Evolutionary conservation across 2,329 filamentous ascomycete genomes (phyloP), one percentile per base, ranked within the genome.

Genomic region (Stagonosporopsis rhizophila): DNA sequence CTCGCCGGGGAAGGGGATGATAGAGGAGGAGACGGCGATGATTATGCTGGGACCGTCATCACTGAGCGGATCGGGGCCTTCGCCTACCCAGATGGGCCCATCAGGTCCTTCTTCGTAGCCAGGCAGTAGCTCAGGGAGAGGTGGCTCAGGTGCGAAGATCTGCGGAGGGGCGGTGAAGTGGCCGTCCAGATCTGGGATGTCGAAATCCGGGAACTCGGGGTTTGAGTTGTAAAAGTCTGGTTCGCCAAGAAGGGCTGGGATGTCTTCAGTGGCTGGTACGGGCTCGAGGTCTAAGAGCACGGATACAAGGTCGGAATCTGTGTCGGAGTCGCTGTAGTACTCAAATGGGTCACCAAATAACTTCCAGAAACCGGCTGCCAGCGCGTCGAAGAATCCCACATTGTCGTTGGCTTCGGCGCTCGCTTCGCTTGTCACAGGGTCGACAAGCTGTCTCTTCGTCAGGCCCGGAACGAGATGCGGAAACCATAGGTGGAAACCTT

Each of bases 121-220:
- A 28, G 51, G 51, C 8, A 55, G 27, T 6, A 56, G 35, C 23
- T 49, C 6, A 14, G 52, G 52, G 3, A n/a, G 20, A 1, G 46
- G 46, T 7, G n/a, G 22, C 17, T 45, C 45, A 19, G 35, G 41
- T 2, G 35, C 28, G 1, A 28, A 5, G 15, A 46, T 42, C n/a
- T 37, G 37, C 6, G 53, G 53, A 2, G 41, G 41, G 30, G 37
- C 32, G 4, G 27, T 40, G 37, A 37, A 56, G 19, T 42, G 8
- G 0, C 53, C 46, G 12, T 56, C 46, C 2, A 56, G 47, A 22
- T 56, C 53, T 8, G 53, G 46, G 23, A 56, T 51, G 1, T 56
- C 53, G 19, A 56, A 56, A n/a, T 56, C 53, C 1, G 53, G 46
- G 41, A 56, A 35, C n/a, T 45, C 41, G 17, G 50, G 50, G 4